Evolutionary conservation across 441 rosid species (phyloP).

Genomic region (Arabidopsis lyrata): DNA sequence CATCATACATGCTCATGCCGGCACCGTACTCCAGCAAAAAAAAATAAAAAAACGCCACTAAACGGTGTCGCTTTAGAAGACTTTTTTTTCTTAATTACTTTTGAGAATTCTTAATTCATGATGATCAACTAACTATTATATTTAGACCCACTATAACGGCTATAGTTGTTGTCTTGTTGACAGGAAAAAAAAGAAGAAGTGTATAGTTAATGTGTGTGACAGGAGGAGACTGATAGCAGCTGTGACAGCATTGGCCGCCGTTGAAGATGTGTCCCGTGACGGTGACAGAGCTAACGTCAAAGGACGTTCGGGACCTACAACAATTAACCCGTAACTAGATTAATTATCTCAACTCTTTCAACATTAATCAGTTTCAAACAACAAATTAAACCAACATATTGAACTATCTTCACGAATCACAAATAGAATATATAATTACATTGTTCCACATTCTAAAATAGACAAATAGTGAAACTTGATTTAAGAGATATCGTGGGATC

Average conservation of each 20-base stretch:
- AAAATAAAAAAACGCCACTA: constrained; percentile 9
- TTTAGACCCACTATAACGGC: not conserved
- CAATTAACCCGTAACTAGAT: not conserved
- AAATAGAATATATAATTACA: not conserved
- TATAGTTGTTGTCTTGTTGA: not conserved
- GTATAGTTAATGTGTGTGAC: constrained; percentile 29
- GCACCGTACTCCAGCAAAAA: constrained; percentile 30
- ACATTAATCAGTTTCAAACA: constrained; percentile 8
- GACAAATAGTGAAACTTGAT: not conserved
- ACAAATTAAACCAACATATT: not conserved
- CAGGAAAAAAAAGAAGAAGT: not conserved
- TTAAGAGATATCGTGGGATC: constrained; percentile 39
- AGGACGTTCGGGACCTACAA: constrained; percentile 12
- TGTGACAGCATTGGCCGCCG: constrained; percentile 41
- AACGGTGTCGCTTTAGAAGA: constrained; percentile 7
- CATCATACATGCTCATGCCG: constrained; percentile 13
- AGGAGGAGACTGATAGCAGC: constrained; percentile 31
- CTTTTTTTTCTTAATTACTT: not conserved
- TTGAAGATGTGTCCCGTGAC: constrained; percentile 32
- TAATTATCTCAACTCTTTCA: not conserved
- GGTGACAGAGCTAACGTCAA: constrained; percentile 28
- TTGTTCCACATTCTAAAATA: not conserved
- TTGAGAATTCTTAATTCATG: not conserved
- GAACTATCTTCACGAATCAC: constrained; percentile 11
- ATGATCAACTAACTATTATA: not conserved